Percentiles rank a stretch among this genome's conserved stretches.
These are phyloP conservation scores for Parathielavia hyrcaniae DNA, from an alignment of 495 filamentous ascomycete species.

Conservation along the genomic window DNA sequence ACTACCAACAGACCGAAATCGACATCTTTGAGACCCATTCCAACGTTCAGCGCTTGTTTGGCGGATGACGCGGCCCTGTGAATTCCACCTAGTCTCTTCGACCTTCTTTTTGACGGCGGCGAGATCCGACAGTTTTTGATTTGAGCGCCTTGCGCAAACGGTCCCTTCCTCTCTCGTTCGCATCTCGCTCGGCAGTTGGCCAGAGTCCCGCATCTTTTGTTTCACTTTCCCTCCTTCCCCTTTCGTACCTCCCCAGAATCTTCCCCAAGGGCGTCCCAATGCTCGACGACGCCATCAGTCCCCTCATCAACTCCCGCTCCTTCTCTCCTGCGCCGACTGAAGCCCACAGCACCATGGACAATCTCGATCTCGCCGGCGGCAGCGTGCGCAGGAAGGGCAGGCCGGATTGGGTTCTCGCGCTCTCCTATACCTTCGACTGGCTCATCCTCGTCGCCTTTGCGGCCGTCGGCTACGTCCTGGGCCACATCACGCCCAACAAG, in stretches of 20 bases:
- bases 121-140: neutral
- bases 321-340: slow-evolving; percentile 22
- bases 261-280: slow-evolving; percentile 18
- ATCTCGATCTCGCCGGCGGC: slow-evolving; percentile 15
- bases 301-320: slow-evolving; percentile 26
- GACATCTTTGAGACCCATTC: neutral
- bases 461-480: slow-evolving; percentile 40
- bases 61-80: slow-evolving; percentile 4
- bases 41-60: neutral
- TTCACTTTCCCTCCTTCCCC: slow-evolving; percentile 2
- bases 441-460: slow-evolving; percentile 37
- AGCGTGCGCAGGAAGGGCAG: slow-evolving; percentile 22
- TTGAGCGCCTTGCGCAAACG: neutral
- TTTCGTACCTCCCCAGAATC: neutral
- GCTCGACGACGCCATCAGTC: slow-evolving; percentile 31
- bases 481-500: slow-evolving; percentile 52
- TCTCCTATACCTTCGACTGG: slow-evolving; percentile 47
- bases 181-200: slow-evolving; percentile 9
- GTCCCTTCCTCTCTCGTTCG: slow-evolving; percentile 5
- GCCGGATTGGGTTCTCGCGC: slow-evolving; percentile 29
- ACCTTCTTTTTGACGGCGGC: neutral
- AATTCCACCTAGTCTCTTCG: neutral
- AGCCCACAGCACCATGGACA: slow-evolving; percentile 23
- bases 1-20: too few relatives aligned
- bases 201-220: slow-evolving; percentile 4